These are phyloP conservation scores for Komagataea norvegica DNA, from an alignment of 1,139 yeast genomes.

Conservation along the genomic window DNA sequence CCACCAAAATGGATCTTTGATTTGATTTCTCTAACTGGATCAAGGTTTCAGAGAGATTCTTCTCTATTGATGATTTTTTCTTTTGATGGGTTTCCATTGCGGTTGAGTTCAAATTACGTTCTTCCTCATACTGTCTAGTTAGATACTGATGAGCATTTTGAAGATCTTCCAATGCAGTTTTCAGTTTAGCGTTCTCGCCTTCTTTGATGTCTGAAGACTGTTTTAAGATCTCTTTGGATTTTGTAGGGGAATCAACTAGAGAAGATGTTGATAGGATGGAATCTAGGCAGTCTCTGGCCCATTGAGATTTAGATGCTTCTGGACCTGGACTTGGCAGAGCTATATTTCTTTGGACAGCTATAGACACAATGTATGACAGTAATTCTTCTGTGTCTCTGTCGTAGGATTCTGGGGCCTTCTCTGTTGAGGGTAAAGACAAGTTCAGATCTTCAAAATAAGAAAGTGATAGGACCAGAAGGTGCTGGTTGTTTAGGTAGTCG, in stretches of 20 bases:
- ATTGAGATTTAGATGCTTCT: conserved; percentile 36
- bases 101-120: conserved; percentile 45
- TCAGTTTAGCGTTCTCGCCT: conserved; percentile 37
- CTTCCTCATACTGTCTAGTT: conserved; percentile 55
- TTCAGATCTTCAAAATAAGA: conserved; percentile 21
- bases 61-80: conserved; percentile 42
- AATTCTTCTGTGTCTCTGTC: conserved; percentile 38
- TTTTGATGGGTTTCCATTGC: conserved; percentile 46
- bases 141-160: conserved; percentile 62
- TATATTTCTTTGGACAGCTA: conserved; percentile 48
- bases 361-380: conserved; percentile 48
- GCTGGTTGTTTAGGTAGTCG: conserved; percentile 14
- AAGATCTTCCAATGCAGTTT: conserved; percentile 55
- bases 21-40: conserved; percentile 31
- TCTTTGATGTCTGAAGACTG: conserved; percentile 17
- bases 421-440: conserved; percentile 1
- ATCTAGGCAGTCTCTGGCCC: conserved; percentile 55
- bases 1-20: conserved; percentile 29
- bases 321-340: conserved; percentile 42
- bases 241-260: not conserved
- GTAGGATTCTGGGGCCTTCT: not conserved
- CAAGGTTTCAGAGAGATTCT: conserved; percentile 35
- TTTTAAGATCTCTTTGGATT: too few relatives aligned
- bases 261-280: conserved; percentile 28
- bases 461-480: conserved; percentile 17